These are phyloP conservation scores for Pouteria glomerata DNA, from an alignment of 148 eudicot genomes.

Conservation along the genomic window DNA sequence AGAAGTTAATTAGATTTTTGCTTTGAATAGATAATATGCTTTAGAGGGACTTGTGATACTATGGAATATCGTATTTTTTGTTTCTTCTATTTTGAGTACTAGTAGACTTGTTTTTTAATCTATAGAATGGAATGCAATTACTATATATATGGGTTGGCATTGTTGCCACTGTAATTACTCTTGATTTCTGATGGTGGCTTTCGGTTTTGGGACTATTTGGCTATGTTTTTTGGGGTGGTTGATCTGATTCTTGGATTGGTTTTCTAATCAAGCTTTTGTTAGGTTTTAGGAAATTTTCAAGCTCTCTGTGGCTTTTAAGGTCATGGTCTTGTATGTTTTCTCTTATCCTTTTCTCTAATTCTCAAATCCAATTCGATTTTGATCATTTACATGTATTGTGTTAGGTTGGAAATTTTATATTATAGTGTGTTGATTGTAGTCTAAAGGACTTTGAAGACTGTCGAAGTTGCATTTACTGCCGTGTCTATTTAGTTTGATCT, in stretches of 20 bases:
- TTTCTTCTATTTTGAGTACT: too few relatives aligned
- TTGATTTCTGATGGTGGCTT: conserved; percentile 50
- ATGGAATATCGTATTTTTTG: too few relatives aligned
- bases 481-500: conserved; percentile 28
- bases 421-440: conserved; percentile 28
- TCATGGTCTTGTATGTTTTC: conserved; percentile 52
- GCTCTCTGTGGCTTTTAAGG: conserved; percentile 53
- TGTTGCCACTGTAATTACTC: conserved; percentile 40
- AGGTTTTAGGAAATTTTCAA: conserved; percentile 55
- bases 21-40: too few relatives aligned
- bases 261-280: conserved; percentile 53
- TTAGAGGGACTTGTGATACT: too few relatives aligned
- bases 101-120: too few relatives aligned
- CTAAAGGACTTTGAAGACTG: conserved; percentile 15
- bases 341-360: background rate
- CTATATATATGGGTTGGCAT: conserved; percentile 55
- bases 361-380: background rate
- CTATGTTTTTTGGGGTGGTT: conserved; percentile 44
- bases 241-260: conserved; percentile 60
- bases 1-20: too few relatives aligned
- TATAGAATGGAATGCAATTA: too few relatives aligned
- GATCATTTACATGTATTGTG: background rate
- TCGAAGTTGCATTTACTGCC: conserved; percentile 31
- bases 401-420: conserved; percentile 34
- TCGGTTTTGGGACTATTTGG: conserved; percentile 32